phyloP scores from a whole-genome alignment of 2,329 filamentous ascomycete species.

The Monosporascus sp. region DNA sequence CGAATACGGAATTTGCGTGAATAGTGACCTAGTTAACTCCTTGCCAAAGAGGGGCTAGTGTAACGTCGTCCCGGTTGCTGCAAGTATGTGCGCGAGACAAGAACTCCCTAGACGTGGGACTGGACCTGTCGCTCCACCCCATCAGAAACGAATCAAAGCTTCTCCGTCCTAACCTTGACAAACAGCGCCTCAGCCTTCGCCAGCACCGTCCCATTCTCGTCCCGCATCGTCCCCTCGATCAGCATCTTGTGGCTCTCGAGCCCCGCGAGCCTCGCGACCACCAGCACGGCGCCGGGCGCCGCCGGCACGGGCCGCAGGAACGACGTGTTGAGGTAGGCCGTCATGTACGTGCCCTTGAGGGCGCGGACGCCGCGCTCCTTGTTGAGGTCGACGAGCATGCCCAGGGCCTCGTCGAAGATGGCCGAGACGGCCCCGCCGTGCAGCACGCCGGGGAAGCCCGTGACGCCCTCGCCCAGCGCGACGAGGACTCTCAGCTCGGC shows the following conservation, averaged over 20 bases:
- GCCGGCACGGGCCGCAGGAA: neutral
- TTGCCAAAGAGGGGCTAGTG: too few species aligned
- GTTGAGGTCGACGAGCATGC: neutral
- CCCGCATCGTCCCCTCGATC: neutral
- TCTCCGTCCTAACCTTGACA: neutral
- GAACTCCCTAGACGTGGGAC: too few species aligned
- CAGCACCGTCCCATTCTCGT: neutral
- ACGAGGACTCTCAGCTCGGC: neutral
- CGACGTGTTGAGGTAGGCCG: neutral
- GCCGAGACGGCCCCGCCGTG: slow-evolving; percentile 1
- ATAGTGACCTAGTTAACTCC: too few species aligned
- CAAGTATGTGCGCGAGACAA: too few species aligned
- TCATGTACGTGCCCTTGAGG: neutral
- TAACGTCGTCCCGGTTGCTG: too few species aligned
- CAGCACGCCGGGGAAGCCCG: neutral
- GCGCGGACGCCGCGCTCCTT: slow-evolving; percentile 4
- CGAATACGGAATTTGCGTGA: too few species aligned
- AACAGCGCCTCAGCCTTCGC: neutral
- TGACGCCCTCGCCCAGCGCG: neutral
- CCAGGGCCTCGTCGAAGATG: slow-evolving; percentile 1
- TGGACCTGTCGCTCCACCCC: too few species aligned
- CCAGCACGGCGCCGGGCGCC: neutral
- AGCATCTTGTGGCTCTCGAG: neutral
- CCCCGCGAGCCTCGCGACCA: neutral
- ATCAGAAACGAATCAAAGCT: neutral